phyloP scores from a whole-genome alignment of 441 rosid species.

The Pelargonium australe region DNA sequence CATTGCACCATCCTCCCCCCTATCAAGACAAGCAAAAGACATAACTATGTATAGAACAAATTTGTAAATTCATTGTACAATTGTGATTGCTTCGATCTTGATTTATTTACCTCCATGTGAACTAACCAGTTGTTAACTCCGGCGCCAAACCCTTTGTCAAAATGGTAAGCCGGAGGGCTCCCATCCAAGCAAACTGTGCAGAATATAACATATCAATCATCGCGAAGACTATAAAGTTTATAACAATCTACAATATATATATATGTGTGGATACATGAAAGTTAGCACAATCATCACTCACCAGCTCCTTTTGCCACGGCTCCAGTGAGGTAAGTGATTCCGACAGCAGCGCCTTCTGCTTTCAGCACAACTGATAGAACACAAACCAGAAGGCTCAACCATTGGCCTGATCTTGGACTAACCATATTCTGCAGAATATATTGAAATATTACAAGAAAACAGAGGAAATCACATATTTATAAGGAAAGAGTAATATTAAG shows the following conservation, averaged over 20 bases:
- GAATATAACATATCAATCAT: too few relatives aligned
- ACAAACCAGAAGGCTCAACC: constrained; percentile 23
- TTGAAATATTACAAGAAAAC: too few relatives aligned
- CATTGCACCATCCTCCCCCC: constrained; percentile 84
- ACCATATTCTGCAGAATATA: constrained; percentile 50
- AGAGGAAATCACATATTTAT: too few relatives aligned
- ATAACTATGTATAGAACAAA: not conserved
- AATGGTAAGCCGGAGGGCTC: constrained; percentile 69
- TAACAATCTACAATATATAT: too few relatives aligned
- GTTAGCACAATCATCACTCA: too few relatives aligned
- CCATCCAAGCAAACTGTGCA: constrained; percentile 63
- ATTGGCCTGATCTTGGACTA: constrained; percentile 30
- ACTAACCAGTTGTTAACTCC: constrained; percentile 63
- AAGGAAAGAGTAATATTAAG: too few relatives aligned
- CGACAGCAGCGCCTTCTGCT: constrained; percentile 43
- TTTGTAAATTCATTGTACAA: too few relatives aligned
- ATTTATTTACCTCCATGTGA: constrained; percentile 52
- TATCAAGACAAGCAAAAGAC: constrained; percentile 8
- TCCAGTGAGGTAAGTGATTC: constrained; percentile 49
- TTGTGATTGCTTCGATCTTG: too few relatives aligned
- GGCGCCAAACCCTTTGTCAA: constrained; percentile 46
- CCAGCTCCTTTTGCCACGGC: constrained; percentile 84
- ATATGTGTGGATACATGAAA: too few relatives aligned
- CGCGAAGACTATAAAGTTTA: too few relatives aligned
- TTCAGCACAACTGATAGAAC: too few relatives aligned